A percentile compares a stretch with the other conserved stretches of the same genome.
Evolutionary conservation across 306 rosid species (phyloP).

Genomic region (Sophora flavescens): DNA sequence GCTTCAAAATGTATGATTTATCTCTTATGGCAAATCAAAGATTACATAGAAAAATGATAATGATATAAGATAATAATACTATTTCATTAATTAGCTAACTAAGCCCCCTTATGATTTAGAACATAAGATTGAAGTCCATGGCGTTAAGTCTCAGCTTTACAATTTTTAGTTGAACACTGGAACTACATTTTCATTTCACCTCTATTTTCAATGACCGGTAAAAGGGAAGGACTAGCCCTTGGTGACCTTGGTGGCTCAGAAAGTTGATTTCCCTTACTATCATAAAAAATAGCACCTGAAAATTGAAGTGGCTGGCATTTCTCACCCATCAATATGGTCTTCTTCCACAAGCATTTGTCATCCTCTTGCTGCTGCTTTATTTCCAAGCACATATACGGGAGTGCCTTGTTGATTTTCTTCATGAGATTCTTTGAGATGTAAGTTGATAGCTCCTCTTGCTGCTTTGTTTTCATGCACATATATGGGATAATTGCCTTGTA

Average conservation of each 20-base stretch:
- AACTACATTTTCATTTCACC: not conserved
- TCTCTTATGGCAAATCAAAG: no score
- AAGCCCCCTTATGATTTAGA: not conserved
- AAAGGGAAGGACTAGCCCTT: conserved; percentile 25
- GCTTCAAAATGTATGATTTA: no score
- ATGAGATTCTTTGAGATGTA: no score
- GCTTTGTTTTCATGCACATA: no score
- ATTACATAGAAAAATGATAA: not conserved
- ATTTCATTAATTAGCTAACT: not conserved
- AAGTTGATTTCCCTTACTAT: conserved; percentile 49
- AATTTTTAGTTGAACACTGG: not conserved
- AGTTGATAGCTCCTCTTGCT: no score
- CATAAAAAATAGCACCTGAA: conserved; percentile 57
- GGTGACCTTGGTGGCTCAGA: conserved; percentile 56
- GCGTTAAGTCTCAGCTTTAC: not conserved
- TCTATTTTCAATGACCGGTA: not conserved
- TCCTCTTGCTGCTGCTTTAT: conserved; percentile 10
- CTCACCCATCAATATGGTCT: conserved; percentile 59
- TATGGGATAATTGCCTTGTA: no score
- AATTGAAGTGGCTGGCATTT: conserved; percentile 56
- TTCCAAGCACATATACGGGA: no score
- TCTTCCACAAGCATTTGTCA: conserved; percentile 59
- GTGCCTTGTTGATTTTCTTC: no score
- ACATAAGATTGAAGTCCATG: not conserved
- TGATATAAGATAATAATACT: not conserved